These are phyloP conservation scores for Mortierella sp. DNA, from an alignment of 371 early-diverging fungal genomes.

Conservation along the genomic window DNA sequence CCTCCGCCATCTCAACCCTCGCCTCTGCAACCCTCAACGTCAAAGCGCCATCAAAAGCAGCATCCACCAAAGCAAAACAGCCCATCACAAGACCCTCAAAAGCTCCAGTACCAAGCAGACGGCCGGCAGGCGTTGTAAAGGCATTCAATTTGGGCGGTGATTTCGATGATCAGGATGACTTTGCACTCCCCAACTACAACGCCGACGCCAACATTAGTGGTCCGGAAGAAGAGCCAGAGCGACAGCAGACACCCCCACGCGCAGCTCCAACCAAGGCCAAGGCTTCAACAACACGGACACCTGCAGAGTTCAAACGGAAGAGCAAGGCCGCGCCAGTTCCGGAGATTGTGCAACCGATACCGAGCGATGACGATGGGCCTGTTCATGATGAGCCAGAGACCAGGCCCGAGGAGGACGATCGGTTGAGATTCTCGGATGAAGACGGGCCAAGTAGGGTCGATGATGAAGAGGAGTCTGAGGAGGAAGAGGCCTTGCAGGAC, in stretches of 20 bases:
- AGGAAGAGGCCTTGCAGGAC: slow-evolving; percentile 19
- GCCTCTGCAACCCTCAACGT: neutral
- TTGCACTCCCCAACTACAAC: neutral
- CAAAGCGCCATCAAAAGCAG: neutral
- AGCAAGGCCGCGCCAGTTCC: slow-evolving; percentile 2
- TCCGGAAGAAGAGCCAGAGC: neutral
- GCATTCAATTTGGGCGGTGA: slow-evolving; percentile 39
- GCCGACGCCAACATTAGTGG: neutral
- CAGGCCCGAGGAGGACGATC: slow-evolving; percentile 11
- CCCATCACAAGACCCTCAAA: neutral
- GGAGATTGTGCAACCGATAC: neutral
- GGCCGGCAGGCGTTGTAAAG: slow-evolving; percentile 10
- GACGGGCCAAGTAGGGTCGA: slow-evolving; percentile 2
- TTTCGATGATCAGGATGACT: neutral
- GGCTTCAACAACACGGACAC: neutral
- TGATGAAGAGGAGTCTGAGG: slow-evolving; percentile 13
- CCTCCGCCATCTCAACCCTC: neutral
- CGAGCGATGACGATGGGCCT: neutral
- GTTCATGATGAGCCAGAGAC: slow-evolving; percentile 11
- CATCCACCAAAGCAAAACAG: neutral
- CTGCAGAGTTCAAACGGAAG: slow-evolving; percentile 26
- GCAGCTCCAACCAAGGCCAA: neutral
- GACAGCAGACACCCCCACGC: slow-evolving; percentile 10
- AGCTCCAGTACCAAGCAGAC: neutral
- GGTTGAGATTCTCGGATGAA: slow-evolving; percentile 41